These are phyloP conservation scores for Starmerella vaccinii DNA, from an alignment of 805 yeast species.

Conservation along the genomic window DNA sequence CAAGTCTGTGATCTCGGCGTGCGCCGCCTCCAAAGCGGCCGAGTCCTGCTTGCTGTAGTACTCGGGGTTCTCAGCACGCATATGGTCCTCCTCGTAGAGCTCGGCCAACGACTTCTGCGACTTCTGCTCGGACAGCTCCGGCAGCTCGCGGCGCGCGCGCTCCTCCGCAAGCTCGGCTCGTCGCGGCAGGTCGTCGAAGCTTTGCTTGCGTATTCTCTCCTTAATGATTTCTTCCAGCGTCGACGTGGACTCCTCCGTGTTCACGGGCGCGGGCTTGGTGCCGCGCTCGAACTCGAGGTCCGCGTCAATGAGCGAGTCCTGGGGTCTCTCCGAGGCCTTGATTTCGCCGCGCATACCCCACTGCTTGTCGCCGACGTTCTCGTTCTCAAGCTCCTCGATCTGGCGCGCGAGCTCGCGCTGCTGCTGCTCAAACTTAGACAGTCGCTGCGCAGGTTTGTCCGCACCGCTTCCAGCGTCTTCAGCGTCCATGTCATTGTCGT, in stretches of 20 bases:
- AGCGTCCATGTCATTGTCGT: constrained; percentile 41
- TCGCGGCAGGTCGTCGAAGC: constrained; percentile 77
- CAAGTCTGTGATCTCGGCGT: constrained; percentile 62
- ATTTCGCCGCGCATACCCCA: constrained; percentile 97
- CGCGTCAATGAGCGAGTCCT: constrained; percentile 63
- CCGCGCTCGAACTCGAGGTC: constrained; percentile 77
- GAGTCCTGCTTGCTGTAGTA: constrained; percentile 40
- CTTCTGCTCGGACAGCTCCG: constrained; percentile 69
- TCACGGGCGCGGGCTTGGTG: constrained; percentile 91
- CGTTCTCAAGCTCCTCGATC: constrained; percentile 70
- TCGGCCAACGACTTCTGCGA: constrained; percentile 84
- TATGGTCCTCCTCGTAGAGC: constrained; percentile 75
- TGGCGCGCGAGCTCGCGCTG: constrained; percentile 67
- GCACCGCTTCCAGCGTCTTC: not conserved
- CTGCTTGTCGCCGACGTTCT: constrained; percentile 77
- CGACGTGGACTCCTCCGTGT: constrained; percentile 80
- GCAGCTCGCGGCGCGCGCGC: constrained; percentile 31
- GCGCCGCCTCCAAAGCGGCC: constrained; percentile 61
- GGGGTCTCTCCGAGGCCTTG: constrained; percentile 66
- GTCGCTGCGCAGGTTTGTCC: constrained; percentile 31
- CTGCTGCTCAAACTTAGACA: constrained; percentile 75
- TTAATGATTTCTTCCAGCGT: constrained; percentile 79
- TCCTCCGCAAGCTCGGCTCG: constrained; percentile 38
- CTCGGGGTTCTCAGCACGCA: constrained; percentile 32
- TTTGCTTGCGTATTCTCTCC: constrained; percentile 59